Percentiles rank a stretch among this genome's conserved stretches.
Evolutionary conservation across 2,329 filamentous ascomycete species (phyloP).

Genomic region (Penicillium expansum): DNA sequence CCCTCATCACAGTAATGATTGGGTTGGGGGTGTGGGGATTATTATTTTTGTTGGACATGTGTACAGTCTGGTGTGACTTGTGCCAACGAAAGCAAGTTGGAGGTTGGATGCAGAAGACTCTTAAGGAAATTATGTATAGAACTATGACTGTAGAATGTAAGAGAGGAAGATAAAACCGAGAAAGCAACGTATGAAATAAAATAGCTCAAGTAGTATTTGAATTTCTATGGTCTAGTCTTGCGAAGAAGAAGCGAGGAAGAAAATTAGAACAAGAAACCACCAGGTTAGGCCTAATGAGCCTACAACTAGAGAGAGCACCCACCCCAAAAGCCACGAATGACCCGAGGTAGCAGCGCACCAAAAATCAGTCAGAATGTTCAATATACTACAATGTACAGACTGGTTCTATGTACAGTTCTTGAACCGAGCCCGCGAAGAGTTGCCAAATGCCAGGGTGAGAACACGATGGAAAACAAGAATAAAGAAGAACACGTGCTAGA

Average conservation of each 20-base stretch:
- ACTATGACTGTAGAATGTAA: not conserved
- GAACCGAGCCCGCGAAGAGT: slow-evolving; percentile 4
- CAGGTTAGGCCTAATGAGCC: no score
- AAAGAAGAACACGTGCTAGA: not conserved
- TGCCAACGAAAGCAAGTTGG: not conserved
- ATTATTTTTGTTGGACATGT: not conserved
- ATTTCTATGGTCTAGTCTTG: not conserved
- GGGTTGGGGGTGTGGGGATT: no score
- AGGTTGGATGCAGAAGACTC: not conserved
- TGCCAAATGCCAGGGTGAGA: not conserved
- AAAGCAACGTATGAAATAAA: not conserved
- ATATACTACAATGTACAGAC: slow-evolving; percentile 14
- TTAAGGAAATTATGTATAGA: no score
- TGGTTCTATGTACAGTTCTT: slow-evolving; percentile 11
- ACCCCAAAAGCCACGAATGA: no score
- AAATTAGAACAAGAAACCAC: no score
- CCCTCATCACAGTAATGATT: no score
- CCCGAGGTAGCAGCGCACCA: no score
- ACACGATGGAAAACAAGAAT: not conserved
- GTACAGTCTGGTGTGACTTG: not conserved
- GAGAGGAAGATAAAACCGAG: not conserved
- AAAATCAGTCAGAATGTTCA: not conserved
- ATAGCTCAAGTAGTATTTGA: not conserved
- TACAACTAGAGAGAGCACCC: not conserved
- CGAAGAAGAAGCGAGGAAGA: not conserved